Percentiles rank a stretch among this genome's conserved stretches.
Evolutionary conservation across 306 rosid genomes (phyloP).

Genomic region (Lagenaria siceraria): DNA sequence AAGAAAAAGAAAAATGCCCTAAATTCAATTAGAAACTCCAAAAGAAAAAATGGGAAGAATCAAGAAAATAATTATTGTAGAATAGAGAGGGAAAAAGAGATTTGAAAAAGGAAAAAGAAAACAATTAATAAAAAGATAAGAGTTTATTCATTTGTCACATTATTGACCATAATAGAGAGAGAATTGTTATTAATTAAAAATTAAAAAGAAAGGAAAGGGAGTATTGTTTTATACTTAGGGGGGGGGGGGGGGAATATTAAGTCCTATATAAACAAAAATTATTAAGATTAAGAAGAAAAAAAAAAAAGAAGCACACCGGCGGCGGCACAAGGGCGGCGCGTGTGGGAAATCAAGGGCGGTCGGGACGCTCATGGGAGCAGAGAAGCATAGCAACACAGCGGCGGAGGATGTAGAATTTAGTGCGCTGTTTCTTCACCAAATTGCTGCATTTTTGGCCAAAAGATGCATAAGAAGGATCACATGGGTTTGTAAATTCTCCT

Average conservation of each 20-base stretch:
- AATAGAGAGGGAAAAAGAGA: too few species aligned
- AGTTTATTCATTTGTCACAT: too few species aligned
- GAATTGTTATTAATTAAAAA: neutral
- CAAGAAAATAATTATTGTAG: neutral
- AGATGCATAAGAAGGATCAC: neutral
- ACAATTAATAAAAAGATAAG: too few species aligned
- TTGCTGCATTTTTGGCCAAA: slow-evolving; percentile 11
- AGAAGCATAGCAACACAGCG: slow-evolving; percentile 14
- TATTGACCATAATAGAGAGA: too few species aligned
- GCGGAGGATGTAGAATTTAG: slow-evolving; percentile 12
- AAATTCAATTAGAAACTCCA: too few species aligned
- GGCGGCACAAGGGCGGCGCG: neutral
- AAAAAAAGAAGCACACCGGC: neutral
- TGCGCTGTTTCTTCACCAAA: slow-evolving; percentile 8
- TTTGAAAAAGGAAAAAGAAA: too few species aligned
- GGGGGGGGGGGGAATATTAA: too few species aligned
- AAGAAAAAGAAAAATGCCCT: too few species aligned
- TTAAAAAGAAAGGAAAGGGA: neutral
- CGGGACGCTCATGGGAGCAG: slow-evolving; percentile 5
- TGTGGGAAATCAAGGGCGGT: neutral
- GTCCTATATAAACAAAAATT: too few species aligned
- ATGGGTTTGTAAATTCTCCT: neutral
- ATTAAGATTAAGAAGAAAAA: neutral
- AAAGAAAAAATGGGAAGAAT: neutral
- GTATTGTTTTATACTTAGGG: too few species aligned